phyloP scores from a whole-genome alignment of 2,329 filamentous ascomycete species.

The Trichophyton simii region DNA sequence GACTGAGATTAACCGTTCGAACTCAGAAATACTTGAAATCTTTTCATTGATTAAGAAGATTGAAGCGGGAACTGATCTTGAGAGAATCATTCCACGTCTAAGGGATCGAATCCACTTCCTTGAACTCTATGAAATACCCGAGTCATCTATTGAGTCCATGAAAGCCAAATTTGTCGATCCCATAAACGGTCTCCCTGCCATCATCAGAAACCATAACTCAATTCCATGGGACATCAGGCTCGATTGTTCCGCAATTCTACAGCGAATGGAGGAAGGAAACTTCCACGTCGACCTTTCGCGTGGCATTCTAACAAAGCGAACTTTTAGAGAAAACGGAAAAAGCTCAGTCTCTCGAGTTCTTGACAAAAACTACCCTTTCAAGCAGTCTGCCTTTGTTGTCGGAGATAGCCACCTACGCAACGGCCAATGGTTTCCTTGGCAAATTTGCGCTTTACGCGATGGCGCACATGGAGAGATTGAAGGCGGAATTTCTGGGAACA shows the following conservation, averaged over 20 bases:
- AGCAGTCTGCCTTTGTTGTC: slow-evolving; percentile 1
- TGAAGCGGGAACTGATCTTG: neutral
- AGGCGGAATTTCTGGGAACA: slow-evolving; percentile 37
- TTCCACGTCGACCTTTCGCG: slow-evolving; percentile 9
- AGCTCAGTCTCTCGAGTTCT: slow-evolving; percentile 10
- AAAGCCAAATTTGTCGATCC: slow-evolving; percentile 9
- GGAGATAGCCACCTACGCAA: slow-evolving; percentile 15
- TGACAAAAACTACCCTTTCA: slow-evolving; percentile 8
- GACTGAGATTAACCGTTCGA: slow-evolving; percentile 2
- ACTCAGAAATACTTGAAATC: slow-evolving; percentile 8
- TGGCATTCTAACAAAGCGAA: slow-evolving; percentile 7
- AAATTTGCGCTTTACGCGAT: slow-evolving; percentile 16
- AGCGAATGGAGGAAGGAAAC: slow-evolving; percentile 11
- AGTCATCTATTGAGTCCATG: slow-evolving; percentile 1
- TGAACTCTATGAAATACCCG: slow-evolving; percentile 6
- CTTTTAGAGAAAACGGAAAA: neutral
- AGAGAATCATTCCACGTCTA: slow-evolving; percentile 5
- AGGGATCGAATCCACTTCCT: slow-evolving; percentile 10
- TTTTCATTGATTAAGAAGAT: slow-evolving; percentile 1
- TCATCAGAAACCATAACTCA: neutral
- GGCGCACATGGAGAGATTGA: slow-evolving; percentile 18
- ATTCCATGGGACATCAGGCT: slow-evolving; percentile 14
- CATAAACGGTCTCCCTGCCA: slow-evolving; percentile 10
- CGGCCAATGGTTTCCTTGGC: slow-evolving; percentile 19
- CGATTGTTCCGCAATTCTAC: slow-evolving; percentile 8